Base-by-base conservation (phyloP, 257 asterid genomes). In the Ligustrum vulgare region DNA sequence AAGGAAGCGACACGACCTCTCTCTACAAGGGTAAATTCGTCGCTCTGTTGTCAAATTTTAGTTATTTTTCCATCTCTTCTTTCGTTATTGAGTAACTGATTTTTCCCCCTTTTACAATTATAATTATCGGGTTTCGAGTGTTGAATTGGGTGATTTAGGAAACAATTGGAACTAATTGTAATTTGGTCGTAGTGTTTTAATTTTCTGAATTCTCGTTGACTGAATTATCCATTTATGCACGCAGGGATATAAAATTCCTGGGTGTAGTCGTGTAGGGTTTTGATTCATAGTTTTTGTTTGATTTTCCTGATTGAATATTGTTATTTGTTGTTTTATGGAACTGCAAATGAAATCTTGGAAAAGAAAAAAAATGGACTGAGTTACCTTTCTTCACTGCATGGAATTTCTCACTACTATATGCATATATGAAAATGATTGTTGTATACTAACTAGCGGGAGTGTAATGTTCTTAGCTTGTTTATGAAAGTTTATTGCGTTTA, bases 1-100 rank as follows among this genome's bases (percentile, higher is more conserved):
- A 85, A 92, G 90, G 90, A 84, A 81, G 76, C 93, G 96, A 86
- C 97, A 88, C 97, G 89, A 87, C 72, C 72, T 72, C 80, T 86
- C 85, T 75, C 79, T 58, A 31, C 60, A 78, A 80, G 91, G 94
- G 87, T 90, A 85, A 74, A 72, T 28, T 72, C 71, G 83, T 71
- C 76, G 64, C 34, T 2, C 6, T 37, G 4, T 63, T 49, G 8
- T 22, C 41, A 23, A 64, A 58, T n/a, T 37, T 23, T 65, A 13
- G 37, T 12, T 41, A 2, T 6, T 13, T 49, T 7, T 18, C 36
- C 2, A 32, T 6, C 11, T 47, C 20, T 43, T 75, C 36, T 45
- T 73, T 13, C 32, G 18, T 8, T 75, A 36, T 8, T 67, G 28
- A 4, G 64, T 31, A 45, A 66, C 2, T 49, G 47, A 37, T 33